Base-by-base conservation (phyloP, 345 rosid genomes). In the Moringa oleifera region DNA sequence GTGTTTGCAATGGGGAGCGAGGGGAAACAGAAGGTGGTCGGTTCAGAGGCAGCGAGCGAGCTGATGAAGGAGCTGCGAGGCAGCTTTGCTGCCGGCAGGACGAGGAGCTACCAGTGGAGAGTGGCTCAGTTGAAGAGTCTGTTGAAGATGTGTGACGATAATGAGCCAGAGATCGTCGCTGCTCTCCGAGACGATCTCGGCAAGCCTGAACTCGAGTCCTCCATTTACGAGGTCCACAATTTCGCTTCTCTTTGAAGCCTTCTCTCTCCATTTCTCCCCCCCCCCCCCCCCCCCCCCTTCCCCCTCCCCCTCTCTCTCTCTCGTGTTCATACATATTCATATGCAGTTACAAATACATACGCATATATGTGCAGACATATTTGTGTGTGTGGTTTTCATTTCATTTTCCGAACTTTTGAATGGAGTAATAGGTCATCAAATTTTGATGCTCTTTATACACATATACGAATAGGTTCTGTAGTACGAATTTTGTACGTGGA, bases 91-190 rank as follows among this genome's bases (percentile, higher is more conserved):
- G 47, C 77, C 50, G 97, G 97, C 18, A 83, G 73, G 25, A 93
- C 97, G 58, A 75, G 88, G 55, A 86, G 86, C 53, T 85, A 77
- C 64, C 79, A 69, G 8, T 90, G 98, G 98, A 82, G 97, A 73
- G 58, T 78, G 33, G 18, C 84, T 59, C 98, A 93, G 79, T 71
- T 93, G 71, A 80, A 73, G 66, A 71, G 76, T 25, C 51, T 93
- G 20, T 49, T 83, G 33, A 73, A 66, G 66, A 76, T 93, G 66
- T 67, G 82, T 51, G 79, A 78, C 57, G 79, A 89, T 4, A 78
- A 76, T 65, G 96, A 88, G 83, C 68, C 80, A 45, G 90, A 74
- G 47, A 88, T 93, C 59, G 80, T 72, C 71, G 73, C 77, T 13
- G 91, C 96, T 68, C 97, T 93, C 60, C 75, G 69, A 22, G 70